phyloP scores from a whole-genome alignment of 2,329 filamentous ascomycete genomes.

The Pseudogymnoascus sp. region DNA sequence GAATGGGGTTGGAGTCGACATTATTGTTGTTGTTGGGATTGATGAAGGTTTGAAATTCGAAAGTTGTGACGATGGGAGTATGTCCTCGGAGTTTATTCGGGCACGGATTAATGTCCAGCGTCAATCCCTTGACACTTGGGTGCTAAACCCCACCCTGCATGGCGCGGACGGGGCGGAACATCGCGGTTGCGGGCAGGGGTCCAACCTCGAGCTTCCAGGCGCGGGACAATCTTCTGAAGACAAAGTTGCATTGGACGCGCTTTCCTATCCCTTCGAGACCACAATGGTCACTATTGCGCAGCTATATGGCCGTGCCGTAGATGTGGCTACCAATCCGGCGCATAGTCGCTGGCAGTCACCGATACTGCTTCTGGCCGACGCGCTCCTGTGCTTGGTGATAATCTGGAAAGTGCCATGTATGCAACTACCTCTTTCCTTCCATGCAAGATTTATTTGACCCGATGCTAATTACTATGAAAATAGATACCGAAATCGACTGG shows the following conservation, averaged over 20 bases:
- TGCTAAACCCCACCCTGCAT: constrained; percentile 8
- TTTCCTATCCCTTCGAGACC: not conserved
- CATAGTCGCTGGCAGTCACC: constrained; percentile 54
- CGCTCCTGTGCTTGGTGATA: constrained; percentile 61
- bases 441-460: not conserved
- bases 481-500: constrained; percentile 98
- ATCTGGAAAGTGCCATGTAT: constrained; percentile 79
- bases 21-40: not conserved
- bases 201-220: not conserved
- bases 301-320: constrained; percentile 20
- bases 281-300: constrained; percentile 5
- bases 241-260: constrained; percentile 1
- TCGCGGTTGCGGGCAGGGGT: constrained; percentile 6
- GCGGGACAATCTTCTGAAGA: not conserved
- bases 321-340: constrained; percentile 43
- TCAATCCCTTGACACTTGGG: not conserved
- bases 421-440: constrained; percentile 25
- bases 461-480: not conserved
- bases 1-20: not conserved
- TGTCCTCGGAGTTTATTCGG: not conserved
- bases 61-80: not conserved
- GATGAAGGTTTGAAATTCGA: not conserved
- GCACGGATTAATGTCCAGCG: not conserved
- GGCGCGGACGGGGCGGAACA: not conserved
- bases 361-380: constrained; percentile 61